A percentile compares a stretch with the other conserved stretches of the same genome.
Evolutionary conservation across 345 rosid species (phyloP).

Genomic region (Garcia nutans): DNA sequence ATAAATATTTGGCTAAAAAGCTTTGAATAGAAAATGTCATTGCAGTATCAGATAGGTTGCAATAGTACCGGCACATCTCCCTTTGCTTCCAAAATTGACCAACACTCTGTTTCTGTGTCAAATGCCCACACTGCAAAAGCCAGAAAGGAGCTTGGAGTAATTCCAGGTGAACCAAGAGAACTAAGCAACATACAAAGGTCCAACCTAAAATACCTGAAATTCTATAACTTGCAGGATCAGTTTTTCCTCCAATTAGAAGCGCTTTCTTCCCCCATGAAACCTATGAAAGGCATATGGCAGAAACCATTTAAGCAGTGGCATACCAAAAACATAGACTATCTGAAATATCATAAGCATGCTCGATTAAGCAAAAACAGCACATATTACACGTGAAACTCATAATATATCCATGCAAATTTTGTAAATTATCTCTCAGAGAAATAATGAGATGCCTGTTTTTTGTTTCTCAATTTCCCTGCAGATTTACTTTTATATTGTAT

Average conservation of each 20-base stretch:
- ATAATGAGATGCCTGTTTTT: not conserved
- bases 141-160: conserved; percentile 21
- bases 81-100: conserved; percentile 93
- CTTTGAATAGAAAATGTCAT: not conserved
- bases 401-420: not conserved
- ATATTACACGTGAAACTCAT: not conserved
- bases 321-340: not conserved
- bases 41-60: not conserved
- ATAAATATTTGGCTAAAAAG: not conserved
- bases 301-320: conserved; percentile 7
- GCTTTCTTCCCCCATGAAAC: conserved; percentile 95
- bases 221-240: conserved; percentile 73
- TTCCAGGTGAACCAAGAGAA: conserved; percentile 1
- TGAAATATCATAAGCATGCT: not conserved
- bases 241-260: conserved; percentile 90
- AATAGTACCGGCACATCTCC: conserved; percentile 83
- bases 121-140: conserved; percentile 78
- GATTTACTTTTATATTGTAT: no score
- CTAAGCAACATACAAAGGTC: not conserved
- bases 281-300: conserved; percentile 35
- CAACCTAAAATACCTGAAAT: conserved; percentile 57
- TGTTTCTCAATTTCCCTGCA: not conserved
- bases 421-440: no score
- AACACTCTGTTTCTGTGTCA: conserved; percentile 82
- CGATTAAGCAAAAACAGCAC: not conserved